A percentile compares a stretch with the other conserved stretches of the same genome.
Conservation (phyloP, 2,329 filamentous ascomycete genomes). For the Chrysoporthe deuterocubensis region DNA sequence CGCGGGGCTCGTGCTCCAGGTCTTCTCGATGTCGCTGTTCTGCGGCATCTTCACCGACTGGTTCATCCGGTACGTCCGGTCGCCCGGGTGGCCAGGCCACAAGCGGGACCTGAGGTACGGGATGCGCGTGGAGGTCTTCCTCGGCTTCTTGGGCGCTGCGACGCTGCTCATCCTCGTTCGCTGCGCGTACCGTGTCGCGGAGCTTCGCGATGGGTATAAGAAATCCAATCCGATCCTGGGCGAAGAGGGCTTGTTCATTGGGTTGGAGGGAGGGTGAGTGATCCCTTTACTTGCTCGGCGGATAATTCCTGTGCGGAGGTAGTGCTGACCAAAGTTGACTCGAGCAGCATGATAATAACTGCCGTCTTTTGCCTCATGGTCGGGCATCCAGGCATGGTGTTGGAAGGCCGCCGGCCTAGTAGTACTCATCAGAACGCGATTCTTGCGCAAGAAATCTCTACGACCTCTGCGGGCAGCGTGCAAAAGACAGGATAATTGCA, state of each 20-base stretch:
- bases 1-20: constrained; percentile 55
- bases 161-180: constrained; percentile 61
- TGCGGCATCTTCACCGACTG: constrained; percentile 47
- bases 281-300: too few species aligned
- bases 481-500: background rate
- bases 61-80: constrained; percentile 37
- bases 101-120: constrained; percentile 27
- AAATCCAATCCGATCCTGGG: constrained; percentile 49
- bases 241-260: constrained; percentile 52
- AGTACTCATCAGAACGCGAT: background rate
- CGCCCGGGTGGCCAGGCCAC: constrained; percentile 27
- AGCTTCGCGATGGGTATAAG: constrained; percentile 60
- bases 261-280: constrained; percentile 47
- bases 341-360: background rate
- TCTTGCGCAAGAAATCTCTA: background rate
- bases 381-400: constrained; percentile 27
- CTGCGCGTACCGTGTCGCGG: constrained; percentile 62
- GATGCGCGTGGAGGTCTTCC: constrained; percentile 51
- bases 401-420: background rate
- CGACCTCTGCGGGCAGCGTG: background rate
- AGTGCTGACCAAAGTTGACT: background rate
- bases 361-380: constrained; percentile 25
- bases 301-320: background rate
- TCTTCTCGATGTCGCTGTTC: constrained; percentile 53
- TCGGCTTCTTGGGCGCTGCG: constrained; percentile 53